Percentiles rank a stretch among this genome's conserved stretches.
phyloP scores from a whole-genome alignment of 2,329 filamentous ascomycete genomes.

The Diaporthe vaccinii region DNA sequence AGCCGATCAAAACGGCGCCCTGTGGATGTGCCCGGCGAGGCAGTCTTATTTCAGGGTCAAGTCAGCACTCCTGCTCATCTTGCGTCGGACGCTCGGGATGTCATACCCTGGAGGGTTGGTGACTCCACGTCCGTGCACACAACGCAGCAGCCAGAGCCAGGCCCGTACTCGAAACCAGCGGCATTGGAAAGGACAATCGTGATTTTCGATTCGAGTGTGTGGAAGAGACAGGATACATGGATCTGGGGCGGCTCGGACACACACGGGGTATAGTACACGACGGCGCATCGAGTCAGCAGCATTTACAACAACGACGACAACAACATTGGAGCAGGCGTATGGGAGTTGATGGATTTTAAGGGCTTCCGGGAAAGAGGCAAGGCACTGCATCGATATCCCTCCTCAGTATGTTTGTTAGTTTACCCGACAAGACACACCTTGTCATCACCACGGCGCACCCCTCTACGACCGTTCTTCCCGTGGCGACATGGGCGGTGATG shows the following conservation, averaged over 20 bases:
- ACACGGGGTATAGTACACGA: neutral
- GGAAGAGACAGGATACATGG: neutral
- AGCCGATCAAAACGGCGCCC: neutral
- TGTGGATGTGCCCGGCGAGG: neutral
- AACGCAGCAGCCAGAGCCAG: neutral
- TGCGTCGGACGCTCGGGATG: neutral
- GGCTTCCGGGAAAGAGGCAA: neutral
- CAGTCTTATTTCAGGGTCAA: neutral
- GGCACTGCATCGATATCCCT: conserved; percentile 35
- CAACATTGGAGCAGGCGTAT: conserved; percentile 33
- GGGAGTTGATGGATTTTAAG: conserved; percentile 18
- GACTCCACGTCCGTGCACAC: neutral
- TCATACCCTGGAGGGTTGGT: neutral
- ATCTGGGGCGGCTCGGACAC: neutral
- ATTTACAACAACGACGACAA: conserved; percentile 16
- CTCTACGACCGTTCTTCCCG: neutral
- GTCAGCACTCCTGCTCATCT: neutral
- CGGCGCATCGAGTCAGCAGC: conserved; percentile 10
- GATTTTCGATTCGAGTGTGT: neutral
- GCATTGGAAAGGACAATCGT: neutral
- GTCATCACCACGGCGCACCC: neutral
- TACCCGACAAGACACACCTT: neutral
- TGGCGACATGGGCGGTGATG: neutral
- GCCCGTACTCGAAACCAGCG: neutral
- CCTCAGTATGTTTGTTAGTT: conserved; percentile 5